Conservation (phyloP, 371 early-diverging fungal genomes). For the Paramicrosporidium saccamoebae region DNA sequence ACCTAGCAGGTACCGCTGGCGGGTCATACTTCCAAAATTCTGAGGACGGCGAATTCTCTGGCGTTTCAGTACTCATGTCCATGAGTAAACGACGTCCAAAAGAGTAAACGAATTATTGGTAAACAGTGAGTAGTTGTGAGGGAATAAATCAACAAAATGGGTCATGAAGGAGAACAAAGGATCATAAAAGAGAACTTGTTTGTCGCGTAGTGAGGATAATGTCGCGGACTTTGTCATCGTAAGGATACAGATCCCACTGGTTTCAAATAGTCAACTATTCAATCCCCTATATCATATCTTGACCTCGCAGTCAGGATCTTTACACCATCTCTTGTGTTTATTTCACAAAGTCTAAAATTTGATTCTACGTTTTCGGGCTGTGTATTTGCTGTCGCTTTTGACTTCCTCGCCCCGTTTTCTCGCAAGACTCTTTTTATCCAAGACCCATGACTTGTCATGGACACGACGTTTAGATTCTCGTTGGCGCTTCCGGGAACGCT, state of each 20-base stretch:
- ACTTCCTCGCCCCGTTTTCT: conserved; percentile 52
- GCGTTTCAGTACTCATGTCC: too few species aligned
- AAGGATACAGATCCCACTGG: conserved; percentile 1
- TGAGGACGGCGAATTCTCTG: too few species aligned
- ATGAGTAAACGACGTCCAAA: too few species aligned
- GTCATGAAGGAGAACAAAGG: too few species aligned
- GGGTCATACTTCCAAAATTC: too few species aligned
- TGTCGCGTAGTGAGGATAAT: too few species aligned
- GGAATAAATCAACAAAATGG: too few species aligned
- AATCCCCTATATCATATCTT: conserved; percentile 1
- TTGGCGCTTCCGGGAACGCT: neutral
- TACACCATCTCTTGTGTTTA: neutral
- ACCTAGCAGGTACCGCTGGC: too few species aligned
- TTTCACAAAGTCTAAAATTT: conserved; percentile 39
- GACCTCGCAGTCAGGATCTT: neutral
- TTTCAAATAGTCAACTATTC: conserved; percentile 1
- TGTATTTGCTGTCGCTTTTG: conserved; percentile 74
- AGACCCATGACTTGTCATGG: conserved; percentile 63
- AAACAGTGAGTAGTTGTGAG: too few species aligned
- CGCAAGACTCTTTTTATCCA: conserved; percentile 59
- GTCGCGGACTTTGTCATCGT: neutral
- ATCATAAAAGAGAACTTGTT: too few species aligned
- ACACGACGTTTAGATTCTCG: conserved; percentile 4
- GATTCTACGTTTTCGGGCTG: conserved; percentile 60
- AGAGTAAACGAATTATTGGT: too few species aligned